These are phyloP conservation scores for Penicillium bovifimosum DNA, from an alignment of 495 filamentous ascomycete species.

Conservation along the genomic window DNA sequence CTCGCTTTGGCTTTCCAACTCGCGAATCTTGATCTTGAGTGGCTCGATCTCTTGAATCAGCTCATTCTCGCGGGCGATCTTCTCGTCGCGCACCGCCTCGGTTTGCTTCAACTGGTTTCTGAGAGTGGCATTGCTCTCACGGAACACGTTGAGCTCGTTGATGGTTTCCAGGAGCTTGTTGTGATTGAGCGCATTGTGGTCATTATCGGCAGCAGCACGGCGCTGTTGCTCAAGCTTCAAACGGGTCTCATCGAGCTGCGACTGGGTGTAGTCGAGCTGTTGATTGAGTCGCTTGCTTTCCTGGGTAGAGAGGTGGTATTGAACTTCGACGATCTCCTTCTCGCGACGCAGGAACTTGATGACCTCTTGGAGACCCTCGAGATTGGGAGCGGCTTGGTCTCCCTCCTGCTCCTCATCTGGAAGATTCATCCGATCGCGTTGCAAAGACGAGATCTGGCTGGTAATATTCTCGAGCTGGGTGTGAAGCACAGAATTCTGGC, in stretches of 20 bases:
- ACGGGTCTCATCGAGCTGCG: constrained; percentile 78
- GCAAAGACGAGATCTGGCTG: constrained; percentile 67
- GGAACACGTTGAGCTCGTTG: constrained; percentile 88
- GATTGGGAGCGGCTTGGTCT: constrained; percentile 40
- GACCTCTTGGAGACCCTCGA: constrained; percentile 77
- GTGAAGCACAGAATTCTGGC: constrained; percentile 84
- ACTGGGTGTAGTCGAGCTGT: constrained; percentile 79
- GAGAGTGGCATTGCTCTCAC: constrained; percentile 85
- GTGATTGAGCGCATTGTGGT: constrained; percentile 64
- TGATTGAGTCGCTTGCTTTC: constrained; percentile 83
- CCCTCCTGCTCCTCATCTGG: constrained; percentile 35
- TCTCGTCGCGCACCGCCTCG: constrained; percentile 66
- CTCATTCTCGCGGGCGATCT: constrained; percentile 65
- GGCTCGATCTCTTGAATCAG: constrained; percentile 74
- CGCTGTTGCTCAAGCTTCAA: constrained; percentile 86
- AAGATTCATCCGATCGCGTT: constrained; percentile 58
- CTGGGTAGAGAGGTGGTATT: constrained; percentile 80
- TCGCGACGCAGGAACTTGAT: constrained; percentile 88
- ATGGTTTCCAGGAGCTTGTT: constrained; percentile 89
- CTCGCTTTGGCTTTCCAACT: constrained; percentile 72
- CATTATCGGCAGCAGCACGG: constrained; percentile 64
- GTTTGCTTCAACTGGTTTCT: constrained; percentile 78
- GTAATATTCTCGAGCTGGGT: constrained; percentile 80
- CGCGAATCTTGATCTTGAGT: constrained; percentile 66
- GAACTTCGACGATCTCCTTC: constrained; percentile 95